Base-by-base conservation (phyloP, 2,329 filamentous ascomycete genomes). In the Fusarium tjaetaba region DNA sequence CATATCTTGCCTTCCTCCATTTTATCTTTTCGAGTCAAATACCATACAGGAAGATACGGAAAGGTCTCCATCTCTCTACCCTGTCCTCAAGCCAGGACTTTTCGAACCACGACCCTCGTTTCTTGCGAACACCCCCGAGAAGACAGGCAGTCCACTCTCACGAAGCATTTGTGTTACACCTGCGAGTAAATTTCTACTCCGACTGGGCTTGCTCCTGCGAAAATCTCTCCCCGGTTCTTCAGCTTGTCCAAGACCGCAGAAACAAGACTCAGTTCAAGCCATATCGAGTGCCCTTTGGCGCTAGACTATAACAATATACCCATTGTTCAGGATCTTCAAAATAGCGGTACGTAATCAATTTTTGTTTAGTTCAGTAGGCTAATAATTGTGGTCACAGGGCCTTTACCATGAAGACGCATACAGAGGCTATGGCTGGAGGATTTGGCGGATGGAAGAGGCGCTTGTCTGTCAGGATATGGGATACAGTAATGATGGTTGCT, bases 331-430 rank as follows among this genome's bases (percentile, higher is more conserved):
- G 6, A 6, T 5, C 4, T 6, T 18, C 30, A 34, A 18, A 24
- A 16, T 11, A 24, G 11, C 16, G 18, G 30, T 26, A 9, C 16
- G 8, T 24, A 26, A 11, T 11, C 11, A 20, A 8, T 34, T 34
- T 11, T 7, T 11, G 4, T 20, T 34, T 20, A 5, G 5, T 13
- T 24, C 15, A 32, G 9, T 2, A 24, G 2, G 8, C 16, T 18
- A 10, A 14, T 5, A 34, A 0, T 34, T 18, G 5, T 20, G 5
- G 4, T 24, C 16, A 8, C 4, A 24, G 16, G 8, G 3, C 14
- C 11, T 2, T 5, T 18, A 24, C 18, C 15, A 34, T 34, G 11
- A 11, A 32, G 48, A 32, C 4, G 11, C 28, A 14, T 3, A 24
- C 8, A 24, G n/a, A 24, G 5, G 30, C 11, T 24, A 15, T 24